Evolutionary conservation across 495 filamentous ascomycete genomes (phyloP).

Genomic region (Glonium stellatum): DNA sequence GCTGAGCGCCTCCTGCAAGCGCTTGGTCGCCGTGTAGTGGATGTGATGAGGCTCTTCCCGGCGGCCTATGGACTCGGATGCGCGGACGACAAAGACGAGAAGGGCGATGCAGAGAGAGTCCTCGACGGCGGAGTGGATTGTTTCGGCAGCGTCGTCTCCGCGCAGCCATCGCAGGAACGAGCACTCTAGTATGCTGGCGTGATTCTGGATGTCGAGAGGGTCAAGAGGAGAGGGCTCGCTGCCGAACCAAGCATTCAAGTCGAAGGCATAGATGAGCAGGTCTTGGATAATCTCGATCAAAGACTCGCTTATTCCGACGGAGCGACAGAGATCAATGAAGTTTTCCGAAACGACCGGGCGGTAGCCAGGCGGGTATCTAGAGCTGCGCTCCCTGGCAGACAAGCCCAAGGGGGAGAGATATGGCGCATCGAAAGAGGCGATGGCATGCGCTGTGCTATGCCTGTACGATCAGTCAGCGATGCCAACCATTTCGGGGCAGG

Average conservation of each 20-base stretch:
- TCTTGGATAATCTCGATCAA: constrained; percentile 19
- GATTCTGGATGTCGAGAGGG: constrained; percentile 28
- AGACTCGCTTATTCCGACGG: constrained; percentile 13
- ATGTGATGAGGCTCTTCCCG: constrained; percentile 6
- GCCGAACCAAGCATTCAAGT: constrained; percentile 26
- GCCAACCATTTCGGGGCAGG: constrained; percentile 14
- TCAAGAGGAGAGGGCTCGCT: constrained; percentile 25
- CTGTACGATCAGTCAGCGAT: constrained; percentile 29
- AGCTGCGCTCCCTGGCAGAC: constrained; percentile 10
- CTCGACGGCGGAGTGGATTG: constrained; percentile 15
- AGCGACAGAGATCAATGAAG: constrained; percentile 20
- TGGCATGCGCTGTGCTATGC: constrained; percentile 28
- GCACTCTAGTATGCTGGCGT: constrained; percentile 22
- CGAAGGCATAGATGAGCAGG: constrained; percentile 17
- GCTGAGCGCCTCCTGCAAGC: constrained; percentile 21
- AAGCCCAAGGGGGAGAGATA: constrained; percentile 14
- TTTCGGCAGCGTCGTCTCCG: constrained; percentile 8
- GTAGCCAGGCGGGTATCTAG: constrained; percentile 20
- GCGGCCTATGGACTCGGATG: constrained; percentile 14
- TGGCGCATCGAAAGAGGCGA: constrained; percentile 25
- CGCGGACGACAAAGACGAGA: constrained; percentile 24
- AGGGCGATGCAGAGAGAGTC: constrained; percentile 27
- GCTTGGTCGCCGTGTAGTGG: constrained; percentile 23
- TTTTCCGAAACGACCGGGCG: constrained; percentile 20
- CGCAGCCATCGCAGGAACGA: constrained; percentile 19